phyloP scores from a whole-genome alignment of 331 rosid species.

The Pyracantha coccinea region DNA sequence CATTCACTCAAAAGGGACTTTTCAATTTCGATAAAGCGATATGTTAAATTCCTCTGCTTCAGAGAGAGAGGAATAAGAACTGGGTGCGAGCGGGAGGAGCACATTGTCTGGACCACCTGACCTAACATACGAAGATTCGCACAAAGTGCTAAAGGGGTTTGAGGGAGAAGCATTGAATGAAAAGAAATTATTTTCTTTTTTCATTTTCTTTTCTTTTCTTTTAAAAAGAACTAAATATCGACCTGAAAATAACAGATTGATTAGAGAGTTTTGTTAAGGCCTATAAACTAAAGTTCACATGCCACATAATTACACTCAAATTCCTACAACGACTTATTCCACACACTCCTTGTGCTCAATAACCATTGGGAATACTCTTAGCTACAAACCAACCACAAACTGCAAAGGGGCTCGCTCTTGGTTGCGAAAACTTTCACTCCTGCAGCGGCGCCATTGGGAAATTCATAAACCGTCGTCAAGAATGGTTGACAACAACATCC shows the following conservation, averaged over 20 bases:
- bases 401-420: constrained; percentile 32
- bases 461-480: constrained; percentile 52
- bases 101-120: too few relatives aligned
- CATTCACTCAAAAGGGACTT: not conserved
- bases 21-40: too few relatives aligned
- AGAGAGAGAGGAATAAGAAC: too few relatives aligned
- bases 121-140: too few relatives aligned
- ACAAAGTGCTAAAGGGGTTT: not conserved
- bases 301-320: constrained; percentile 56
- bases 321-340: constrained; percentile 46
- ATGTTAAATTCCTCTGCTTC: too few relatives aligned
- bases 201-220: constrained; percentile 11
- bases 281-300: constrained; percentile 42
- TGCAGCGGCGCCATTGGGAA: constrained; percentile 28
- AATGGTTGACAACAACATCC: constrained; percentile 78
- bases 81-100: too few relatives aligned
- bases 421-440: constrained; percentile 28
- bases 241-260: constrained; percentile 34
- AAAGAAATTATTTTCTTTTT: not conserved
- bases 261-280: constrained; percentile 25
- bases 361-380: constrained; percentile 29
- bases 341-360: constrained; percentile 37
- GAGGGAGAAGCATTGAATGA: not conserved
- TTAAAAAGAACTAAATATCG: constrained; percentile 10
- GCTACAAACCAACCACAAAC: constrained; percentile 36